Evolutionary conservation across 495 filamentous ascomycete genomes (phyloP).

Genomic region (Endocarpon pusillum): DNA sequence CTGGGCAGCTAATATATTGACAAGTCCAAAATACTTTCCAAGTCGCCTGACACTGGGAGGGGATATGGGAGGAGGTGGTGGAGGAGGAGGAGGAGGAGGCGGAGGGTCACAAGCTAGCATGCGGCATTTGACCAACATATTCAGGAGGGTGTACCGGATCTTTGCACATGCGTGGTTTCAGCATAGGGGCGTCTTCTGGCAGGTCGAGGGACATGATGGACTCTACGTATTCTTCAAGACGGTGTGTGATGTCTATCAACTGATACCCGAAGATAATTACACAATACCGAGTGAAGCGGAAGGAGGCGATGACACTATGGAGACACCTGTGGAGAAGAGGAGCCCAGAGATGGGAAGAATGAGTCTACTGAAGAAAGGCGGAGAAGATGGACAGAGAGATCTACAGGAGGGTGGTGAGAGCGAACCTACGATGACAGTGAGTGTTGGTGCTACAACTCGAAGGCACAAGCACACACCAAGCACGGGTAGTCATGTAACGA

Average conservation of each 20-base stretch:
- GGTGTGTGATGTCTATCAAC: slow-evolving; percentile 75
- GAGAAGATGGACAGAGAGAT: slow-evolving; percentile 5
- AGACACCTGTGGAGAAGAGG: slow-evolving; percentile 9
- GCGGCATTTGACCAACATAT: slow-evolving; percentile 83
- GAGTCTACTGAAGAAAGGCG: slow-evolving; percentile 15
- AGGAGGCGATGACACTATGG: slow-evolving; percentile 35
- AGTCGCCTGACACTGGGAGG: slow-evolving; percentile 59
- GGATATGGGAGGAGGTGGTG: slow-evolving; percentile 42
- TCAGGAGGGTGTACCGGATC: slow-evolving; percentile 83
- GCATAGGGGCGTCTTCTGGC: slow-evolving; percentile 88
- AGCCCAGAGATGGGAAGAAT: slow-evolving; percentile 19
- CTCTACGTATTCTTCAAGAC: slow-evolving; percentile 94
- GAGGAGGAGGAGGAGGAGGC: too few relatives aligned
- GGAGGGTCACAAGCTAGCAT: slow-evolving; percentile 43
- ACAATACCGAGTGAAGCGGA: slow-evolving; percentile 90
- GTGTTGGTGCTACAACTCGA: slow-evolving; percentile 47
- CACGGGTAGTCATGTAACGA: slow-evolving; percentile 53
- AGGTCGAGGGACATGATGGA: slow-evolving; percentile 73
- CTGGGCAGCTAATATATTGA: slow-evolving; percentile 84
- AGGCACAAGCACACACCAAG: slow-evolving; percentile 60
- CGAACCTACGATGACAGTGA: slow-evolving; percentile 18
- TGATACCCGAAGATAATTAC: slow-evolving; percentile 86
- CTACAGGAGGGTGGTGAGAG: slow-evolving; percentile 18
- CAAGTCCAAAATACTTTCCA: slow-evolving; percentile 80
- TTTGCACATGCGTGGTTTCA: slow-evolving; percentile 99